Conservation (phyloP, 768 basidiomycete species). For the Calvatia gigantea region DNA sequence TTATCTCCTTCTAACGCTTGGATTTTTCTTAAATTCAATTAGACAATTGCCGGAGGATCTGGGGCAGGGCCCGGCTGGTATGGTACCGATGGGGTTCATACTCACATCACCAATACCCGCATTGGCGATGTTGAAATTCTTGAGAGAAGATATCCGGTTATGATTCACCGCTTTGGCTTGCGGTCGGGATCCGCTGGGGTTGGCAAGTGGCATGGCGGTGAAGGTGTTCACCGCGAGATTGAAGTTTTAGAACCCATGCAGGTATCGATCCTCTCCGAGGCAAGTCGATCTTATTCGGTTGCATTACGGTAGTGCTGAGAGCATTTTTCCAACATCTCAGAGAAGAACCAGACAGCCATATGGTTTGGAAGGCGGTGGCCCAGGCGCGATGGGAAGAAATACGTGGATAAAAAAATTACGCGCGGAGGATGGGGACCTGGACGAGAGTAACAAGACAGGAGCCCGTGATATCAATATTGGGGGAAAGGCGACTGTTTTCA, state of each 20-base stretch:
- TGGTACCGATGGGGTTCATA: conserved; percentile 91
- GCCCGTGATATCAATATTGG: conserved; percentile 79
- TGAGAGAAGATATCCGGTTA: conserved; percentile 90
- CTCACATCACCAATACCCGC: conserved; percentile 89
- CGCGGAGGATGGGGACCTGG: conserved; percentile 63
- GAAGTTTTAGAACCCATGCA: conserved; percentile 81
- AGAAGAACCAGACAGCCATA: conserved; percentile 84
- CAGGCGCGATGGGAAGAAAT: conserved; percentile 71
- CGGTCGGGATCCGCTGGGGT: conserved; percentile 65
- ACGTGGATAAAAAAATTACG: conserved; percentile 82
- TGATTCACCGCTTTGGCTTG: conserved; percentile 80
- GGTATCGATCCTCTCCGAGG: conserved; percentile 88
- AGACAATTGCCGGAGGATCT: conserved; percentile 94
- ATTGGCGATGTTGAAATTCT: conserved; percentile 94
- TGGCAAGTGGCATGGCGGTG: conserved; percentile 76
- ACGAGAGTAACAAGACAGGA: conserved; percentile 26
- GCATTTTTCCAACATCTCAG: conserved; percentile 32
- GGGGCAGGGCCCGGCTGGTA: conserved; percentile 90
- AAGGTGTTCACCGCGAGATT: conserved; percentile 80
- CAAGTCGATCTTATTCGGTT: conserved; percentile 22
- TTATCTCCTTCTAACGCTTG: neutral
- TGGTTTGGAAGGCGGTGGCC: conserved; percentile 76
- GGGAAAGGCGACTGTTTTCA: conserved; percentile 81
- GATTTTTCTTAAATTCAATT: conserved; percentile 9
- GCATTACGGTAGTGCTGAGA: neutral